phyloP scores from a whole-genome alignment of 1,284 basidiomycete species.

The Phellinidium pouzarii region DNA sequence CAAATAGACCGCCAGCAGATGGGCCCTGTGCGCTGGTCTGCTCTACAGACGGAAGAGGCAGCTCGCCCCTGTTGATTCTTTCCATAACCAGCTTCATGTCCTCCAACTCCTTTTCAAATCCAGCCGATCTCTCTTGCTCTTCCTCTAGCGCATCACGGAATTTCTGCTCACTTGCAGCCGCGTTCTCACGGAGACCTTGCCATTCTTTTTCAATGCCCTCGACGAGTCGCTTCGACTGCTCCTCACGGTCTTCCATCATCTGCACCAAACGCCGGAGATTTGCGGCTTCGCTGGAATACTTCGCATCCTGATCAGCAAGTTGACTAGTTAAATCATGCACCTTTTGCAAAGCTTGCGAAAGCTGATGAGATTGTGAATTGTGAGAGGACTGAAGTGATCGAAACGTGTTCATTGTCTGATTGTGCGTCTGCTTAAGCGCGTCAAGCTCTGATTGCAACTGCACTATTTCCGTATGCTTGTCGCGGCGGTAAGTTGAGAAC shows the following conservation, averaged over 20 bases:
- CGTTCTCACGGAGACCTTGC: constrained; percentile 61
- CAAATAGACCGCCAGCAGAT: constrained; percentile 45
- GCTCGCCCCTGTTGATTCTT: constrained; percentile 59
- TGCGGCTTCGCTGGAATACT: constrained; percentile 68
- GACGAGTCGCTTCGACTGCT: constrained; percentile 70
- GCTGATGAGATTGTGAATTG: constrained; percentile 55
- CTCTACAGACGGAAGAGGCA: constrained; percentile 44
- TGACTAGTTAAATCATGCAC: constrained; percentile 66
- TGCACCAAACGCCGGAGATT: constrained; percentile 64
- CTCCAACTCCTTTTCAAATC: constrained; percentile 52
- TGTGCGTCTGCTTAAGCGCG: constrained; percentile 54
- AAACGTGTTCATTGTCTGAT: constrained; percentile 55
- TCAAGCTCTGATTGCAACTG: constrained; percentile 70
- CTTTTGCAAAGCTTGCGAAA: constrained; percentile 63
- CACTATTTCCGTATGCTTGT: constrained; percentile 69
- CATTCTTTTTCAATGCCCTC: constrained; percentile 75
- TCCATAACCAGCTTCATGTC: constrained; percentile 60
- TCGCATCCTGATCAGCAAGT: constrained; percentile 73
- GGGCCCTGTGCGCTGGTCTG: constrained; percentile 32
- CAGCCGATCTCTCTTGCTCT: constrained; percentile 52
- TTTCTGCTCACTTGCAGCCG: constrained; percentile 57
- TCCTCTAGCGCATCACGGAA: constrained; percentile 62
- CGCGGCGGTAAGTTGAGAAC: constrained; percentile 62
- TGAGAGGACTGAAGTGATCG: constrained; percentile 67
- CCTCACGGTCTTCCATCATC: constrained; percentile 80